These are phyloP conservation scores for Pleurotus ostreatus DNA, from an alignment of 768 basidiomycete species.

Conservation along the genomic window DNA sequence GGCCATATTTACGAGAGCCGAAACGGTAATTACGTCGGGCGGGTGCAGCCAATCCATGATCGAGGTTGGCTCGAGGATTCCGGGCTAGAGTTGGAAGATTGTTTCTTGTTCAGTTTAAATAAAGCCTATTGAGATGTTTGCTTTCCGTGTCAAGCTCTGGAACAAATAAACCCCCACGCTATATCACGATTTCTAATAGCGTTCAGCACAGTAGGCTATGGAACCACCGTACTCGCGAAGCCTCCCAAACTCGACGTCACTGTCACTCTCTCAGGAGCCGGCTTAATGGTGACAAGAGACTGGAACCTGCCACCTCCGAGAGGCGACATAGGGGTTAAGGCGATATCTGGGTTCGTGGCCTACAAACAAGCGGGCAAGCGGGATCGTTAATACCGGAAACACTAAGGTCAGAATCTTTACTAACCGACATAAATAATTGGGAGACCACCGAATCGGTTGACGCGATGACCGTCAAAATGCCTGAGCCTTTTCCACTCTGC, in stretches of 20 bases:
- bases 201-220: neutral
- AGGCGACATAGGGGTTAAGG: conserved; percentile 12
- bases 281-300: conserved; percentile 12
- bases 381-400: neutral
- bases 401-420: neutral
- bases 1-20: conserved; percentile 36
- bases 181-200: too few relatives aligned
- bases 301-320: conserved; percentile 12
- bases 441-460: conserved; percentile 8
- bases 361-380: neutral
- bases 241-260: conserved; percentile 15
- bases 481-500: conserved; percentile 15
- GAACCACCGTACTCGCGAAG: conserved; percentile 8
- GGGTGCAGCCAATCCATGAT: neutral
- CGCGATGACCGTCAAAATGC: conserved; percentile 14
- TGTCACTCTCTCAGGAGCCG: conserved; percentile 13
- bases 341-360: conserved; percentile 13
- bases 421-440: conserved; percentile 14
- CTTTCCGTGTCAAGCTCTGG: too few relatives aligned
- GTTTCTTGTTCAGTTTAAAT: too few relatives aligned
- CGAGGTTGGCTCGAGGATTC: neutral
- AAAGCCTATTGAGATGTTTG: too few relatives aligned
- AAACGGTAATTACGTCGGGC: neutral
- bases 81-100: neutral
- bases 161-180: too few relatives aligned